Evolutionary conservation across 2,329 filamentous ascomycete genomes (phyloP).

Genomic region (Hypomyces perniciosus): DNA sequence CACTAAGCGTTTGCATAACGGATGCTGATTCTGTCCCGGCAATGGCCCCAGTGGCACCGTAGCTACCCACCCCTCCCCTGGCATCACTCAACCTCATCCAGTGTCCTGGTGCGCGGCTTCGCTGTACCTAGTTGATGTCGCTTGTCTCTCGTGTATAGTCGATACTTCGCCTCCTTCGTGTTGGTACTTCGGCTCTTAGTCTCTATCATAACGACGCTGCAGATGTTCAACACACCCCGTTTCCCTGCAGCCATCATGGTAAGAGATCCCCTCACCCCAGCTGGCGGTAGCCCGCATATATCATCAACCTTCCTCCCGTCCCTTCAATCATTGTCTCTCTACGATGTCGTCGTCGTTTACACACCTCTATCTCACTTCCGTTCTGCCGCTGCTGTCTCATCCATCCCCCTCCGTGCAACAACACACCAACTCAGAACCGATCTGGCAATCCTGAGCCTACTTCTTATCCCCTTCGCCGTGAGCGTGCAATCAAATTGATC

Average conservation of each 20-base stretch:
- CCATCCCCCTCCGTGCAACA: neutral
- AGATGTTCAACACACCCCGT: constrained; percentile 34
- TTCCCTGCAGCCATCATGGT: constrained; percentile 42
- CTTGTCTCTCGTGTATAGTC: constrained; percentile 30
- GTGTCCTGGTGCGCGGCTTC: constrained; percentile 22
- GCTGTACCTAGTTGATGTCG: constrained; percentile 23
- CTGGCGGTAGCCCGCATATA: constrained; percentile 40
- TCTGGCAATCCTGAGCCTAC: neutral
- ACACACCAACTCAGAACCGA: neutral
- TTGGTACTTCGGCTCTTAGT: constrained; percentile 30
- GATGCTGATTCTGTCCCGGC: constrained; percentile 24
- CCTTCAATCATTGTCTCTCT: constrained; percentile 15
- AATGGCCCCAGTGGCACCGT: constrained; percentile 31
- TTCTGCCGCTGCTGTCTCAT: neutral
- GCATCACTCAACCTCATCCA: constrained; percentile 24
- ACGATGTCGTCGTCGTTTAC: neutral
- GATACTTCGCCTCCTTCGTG: constrained; percentile 30
- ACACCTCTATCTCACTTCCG: neutral
- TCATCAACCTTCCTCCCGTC: constrained; percentile 32
- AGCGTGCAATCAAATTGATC: constrained; percentile 34
- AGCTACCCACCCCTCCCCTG: constrained; percentile 28
- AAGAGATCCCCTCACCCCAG: constrained; percentile 36
- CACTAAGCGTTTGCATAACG: constrained; percentile 23
- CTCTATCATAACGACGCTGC: constrained; percentile 25
- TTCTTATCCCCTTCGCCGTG: neutral